Conservation (phyloP, 805 yeast genomes). For the Starmerella sp. region DNA sequence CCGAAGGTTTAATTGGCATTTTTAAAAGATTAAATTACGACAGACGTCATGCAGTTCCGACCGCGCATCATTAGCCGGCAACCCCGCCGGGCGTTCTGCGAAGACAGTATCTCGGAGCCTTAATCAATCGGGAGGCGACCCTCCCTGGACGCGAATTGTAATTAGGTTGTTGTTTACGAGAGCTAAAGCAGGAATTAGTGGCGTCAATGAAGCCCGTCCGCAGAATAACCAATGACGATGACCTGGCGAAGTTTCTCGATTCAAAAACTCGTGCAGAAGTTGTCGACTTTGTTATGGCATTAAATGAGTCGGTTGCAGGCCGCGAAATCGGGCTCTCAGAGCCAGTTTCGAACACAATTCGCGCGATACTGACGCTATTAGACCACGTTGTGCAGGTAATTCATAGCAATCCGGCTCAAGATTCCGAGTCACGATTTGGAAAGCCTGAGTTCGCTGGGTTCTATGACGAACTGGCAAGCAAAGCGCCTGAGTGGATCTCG, state of each 20-base stretch:
- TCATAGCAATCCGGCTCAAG: slow-evolving; percentile 51
- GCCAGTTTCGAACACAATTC: slow-evolving; percentile 26
- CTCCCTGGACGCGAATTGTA: too few relatives aligned
- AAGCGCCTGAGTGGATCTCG: slow-evolving; percentile 23
- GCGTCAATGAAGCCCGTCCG: slow-evolving; percentile 21
- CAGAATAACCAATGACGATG: slow-evolving; percentile 46
- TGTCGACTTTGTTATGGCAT: slow-evolving; percentile 41
- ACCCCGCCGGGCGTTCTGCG: too few relatives aligned
- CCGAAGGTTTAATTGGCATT: too few relatives aligned
- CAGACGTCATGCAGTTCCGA: too few relatives aligned
- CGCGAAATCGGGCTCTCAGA: slow-evolving; percentile 40
- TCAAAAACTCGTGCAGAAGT: slow-evolving; percentile 43
- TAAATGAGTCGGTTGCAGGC: slow-evolving; percentile 60
- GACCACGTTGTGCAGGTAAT: slow-evolving; percentile 38
- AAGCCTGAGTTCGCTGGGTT: slow-evolving; percentile 79
- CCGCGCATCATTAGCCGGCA: too few relatives aligned
- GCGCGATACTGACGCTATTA: slow-evolving; percentile 34
- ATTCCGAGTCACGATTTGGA: slow-evolving; percentile 75
- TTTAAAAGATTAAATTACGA: too few relatives aligned
- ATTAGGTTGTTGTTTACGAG: too few relatives aligned
- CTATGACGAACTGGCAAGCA: slow-evolving; percentile 48
- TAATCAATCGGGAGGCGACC: too few relatives aligned
- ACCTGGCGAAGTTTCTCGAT: slow-evolving; percentile 48
- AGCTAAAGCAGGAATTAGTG: background rate
- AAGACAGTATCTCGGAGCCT: too few relatives aligned